Conservation (phyloP, 2,329 filamentous ascomycete genomes). For the Sarocladiaceae sp. region DNA sequence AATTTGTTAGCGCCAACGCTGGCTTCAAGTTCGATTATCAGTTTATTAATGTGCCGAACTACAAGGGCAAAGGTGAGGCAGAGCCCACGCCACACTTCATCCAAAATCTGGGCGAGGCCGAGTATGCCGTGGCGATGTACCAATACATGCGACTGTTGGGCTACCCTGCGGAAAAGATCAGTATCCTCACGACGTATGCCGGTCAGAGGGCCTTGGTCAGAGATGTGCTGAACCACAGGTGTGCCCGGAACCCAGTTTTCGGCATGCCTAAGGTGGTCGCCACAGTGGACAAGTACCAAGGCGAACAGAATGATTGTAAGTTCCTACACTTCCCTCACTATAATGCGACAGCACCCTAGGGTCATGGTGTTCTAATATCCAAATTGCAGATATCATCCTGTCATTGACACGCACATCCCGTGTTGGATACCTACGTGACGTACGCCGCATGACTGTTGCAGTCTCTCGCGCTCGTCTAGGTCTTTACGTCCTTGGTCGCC, state of each 20-base stretch:
- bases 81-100: constrained; percentile 93
- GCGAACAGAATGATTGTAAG: constrained; percentile 98
- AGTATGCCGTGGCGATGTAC: constrained; percentile 92
- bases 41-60: constrained; percentile 92
- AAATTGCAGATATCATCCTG: constrained; percentile 75
- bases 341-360: background rate
- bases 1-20: constrained; percentile 80
- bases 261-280: constrained; percentile 85
- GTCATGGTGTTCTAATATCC: constrained; percentile 17
- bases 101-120: constrained; percentile 93
- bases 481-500: constrained; percentile 85
- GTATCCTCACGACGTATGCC: constrained; percentile 88
- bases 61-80: constrained; percentile 82
- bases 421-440: constrained; percentile 88
- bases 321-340: constrained; percentile 21
- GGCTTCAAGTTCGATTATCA: constrained; percentile 94
- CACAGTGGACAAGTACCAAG: constrained; percentile 98
- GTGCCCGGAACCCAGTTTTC: constrained; percentile 78
- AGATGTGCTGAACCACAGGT: constrained; percentile 81
- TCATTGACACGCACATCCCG: constrained; percentile 85
- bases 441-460: constrained; percentile 89
- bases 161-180: constrained; percentile 80
- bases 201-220: constrained; percentile 84
- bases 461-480: constrained; percentile 88
- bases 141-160: constrained; percentile 97